Evolutionary conservation across 805 yeast genomes (phyloP).

Genomic region (Candida nonsorbophila): DNA sequence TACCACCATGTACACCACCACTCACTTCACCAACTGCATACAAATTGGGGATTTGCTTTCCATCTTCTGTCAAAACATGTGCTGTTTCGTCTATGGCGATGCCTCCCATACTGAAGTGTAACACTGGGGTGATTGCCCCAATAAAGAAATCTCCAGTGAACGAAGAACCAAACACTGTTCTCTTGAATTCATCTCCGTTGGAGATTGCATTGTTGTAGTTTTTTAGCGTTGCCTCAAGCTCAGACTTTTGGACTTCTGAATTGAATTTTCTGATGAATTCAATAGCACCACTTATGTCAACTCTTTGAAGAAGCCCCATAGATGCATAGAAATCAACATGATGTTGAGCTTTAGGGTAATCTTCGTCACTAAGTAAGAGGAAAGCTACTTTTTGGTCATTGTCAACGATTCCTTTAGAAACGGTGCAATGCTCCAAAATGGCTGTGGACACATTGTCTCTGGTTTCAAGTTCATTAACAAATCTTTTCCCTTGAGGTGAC

Average conservation of each 20-base stretch:
- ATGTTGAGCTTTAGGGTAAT: conserved; percentile 39
- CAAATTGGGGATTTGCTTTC: conserved; percentile 32
- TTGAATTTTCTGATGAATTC: conserved; percentile 9
- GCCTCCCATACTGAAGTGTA: conserved; percentile 72
- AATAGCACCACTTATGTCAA: conserved; percentile 14
- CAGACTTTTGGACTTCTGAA: conserved; percentile 8
- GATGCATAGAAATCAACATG: conserved; percentile 48
- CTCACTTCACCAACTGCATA: conserved; percentile 43
- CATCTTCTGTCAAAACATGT: conserved; percentile 29
- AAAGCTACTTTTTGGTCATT: conserved; percentile 11
- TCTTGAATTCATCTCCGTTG: conserved; percentile 24
- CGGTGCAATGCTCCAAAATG: conserved; percentile 23
- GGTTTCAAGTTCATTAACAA: conserved; percentile 49
- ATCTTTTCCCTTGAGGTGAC: conserved; percentile 44
- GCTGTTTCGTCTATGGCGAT: conserved; percentile 46
- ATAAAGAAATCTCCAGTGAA: conserved; percentile 28
- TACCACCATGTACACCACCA: conserved; percentile 44
- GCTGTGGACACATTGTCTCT: conserved; percentile 49
- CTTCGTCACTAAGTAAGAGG: conserved; percentile 35
- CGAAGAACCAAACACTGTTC: conserved; percentile 7
- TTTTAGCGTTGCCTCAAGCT: conserved; percentile 12
- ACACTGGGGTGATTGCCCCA: conserved; percentile 55
- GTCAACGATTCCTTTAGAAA: conserved; percentile 6
- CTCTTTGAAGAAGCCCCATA: conserved; percentile 19
- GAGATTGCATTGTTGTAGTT: conserved; percentile 7